phyloP scores from a whole-genome alignment of 1,284 basidiomycete genomes.

The Pterulicium gracile region DNA sequence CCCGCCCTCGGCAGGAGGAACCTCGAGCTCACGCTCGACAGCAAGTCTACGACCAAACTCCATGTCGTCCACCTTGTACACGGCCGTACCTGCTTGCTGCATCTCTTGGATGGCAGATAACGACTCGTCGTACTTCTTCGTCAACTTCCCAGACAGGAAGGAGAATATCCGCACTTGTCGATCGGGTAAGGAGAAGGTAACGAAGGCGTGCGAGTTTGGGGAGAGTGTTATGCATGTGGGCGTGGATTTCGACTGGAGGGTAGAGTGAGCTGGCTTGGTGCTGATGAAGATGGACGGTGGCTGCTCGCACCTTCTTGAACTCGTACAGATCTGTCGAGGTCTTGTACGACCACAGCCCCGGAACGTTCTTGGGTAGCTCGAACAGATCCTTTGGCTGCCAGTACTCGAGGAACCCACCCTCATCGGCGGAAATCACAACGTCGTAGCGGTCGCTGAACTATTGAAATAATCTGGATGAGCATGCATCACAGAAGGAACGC shows the following conservation, averaged over 20 bases:
- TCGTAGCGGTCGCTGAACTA: slow-evolving; percentile 89
- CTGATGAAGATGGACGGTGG: slow-evolving; percentile 4
- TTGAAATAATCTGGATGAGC: slow-evolving; percentile 3
- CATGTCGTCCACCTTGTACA: slow-evolving; percentile 95
- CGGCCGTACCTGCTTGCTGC: slow-evolving; percentile 89
- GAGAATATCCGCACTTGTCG: slow-evolving; percentile 91
- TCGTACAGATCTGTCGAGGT: slow-evolving; percentile 91
- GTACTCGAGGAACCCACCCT: slow-evolving; percentile 93
- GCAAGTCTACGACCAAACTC: slow-evolving; percentile 96
- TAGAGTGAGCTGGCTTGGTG: slow-evolving; percentile 3
- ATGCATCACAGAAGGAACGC: slow-evolving; percentile 1
- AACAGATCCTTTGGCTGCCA: slow-evolving; percentile 90
- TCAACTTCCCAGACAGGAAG: slow-evolving; percentile 84
- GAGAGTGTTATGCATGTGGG: slow-evolving; percentile 90
- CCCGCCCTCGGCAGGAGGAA: slow-evolving; percentile 49
- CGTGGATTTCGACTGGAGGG: slow-evolving; percentile 70
- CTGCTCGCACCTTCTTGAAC: slow-evolving; percentile 82
- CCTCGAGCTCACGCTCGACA: slow-evolving; percentile 84
- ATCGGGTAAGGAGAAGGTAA: slow-evolving; percentile 86
- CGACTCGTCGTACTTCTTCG: slow-evolving; percentile 92
- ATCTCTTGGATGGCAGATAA: slow-evolving; percentile 89
- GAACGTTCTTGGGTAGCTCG: slow-evolving; percentile 66
- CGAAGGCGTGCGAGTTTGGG: slow-evolving; percentile 80
- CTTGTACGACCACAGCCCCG: slow-evolving; percentile 86
- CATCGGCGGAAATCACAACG: slow-evolving; percentile 90